phyloP scores from a whole-genome alignment of 306 rosid genomes.

The Cicer arietinum region DNA sequence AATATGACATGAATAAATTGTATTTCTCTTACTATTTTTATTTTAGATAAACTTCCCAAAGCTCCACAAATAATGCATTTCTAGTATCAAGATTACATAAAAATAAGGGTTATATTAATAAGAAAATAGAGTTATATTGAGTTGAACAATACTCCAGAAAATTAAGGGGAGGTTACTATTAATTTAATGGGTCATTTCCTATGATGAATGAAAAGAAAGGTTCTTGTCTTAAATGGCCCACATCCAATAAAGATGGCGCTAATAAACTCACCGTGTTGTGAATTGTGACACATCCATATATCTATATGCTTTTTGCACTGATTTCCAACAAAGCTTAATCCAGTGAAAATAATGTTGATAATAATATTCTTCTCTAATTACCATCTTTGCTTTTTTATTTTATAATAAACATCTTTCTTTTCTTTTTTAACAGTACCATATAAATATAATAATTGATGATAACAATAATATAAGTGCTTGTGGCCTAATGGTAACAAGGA shows the following conservation, averaged over 20 bases:
- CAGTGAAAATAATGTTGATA: conserved; percentile 29
- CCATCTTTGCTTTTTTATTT: background rate
- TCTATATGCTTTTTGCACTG: conserved; percentile 16
- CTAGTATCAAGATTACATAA: no score
- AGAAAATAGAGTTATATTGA: no score
- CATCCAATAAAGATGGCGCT: conserved; percentile 23
- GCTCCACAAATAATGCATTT: no score
- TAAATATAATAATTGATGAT: no score
- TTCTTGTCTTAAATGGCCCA: conserved; percentile 32
- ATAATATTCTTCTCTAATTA: conserved; percentile 33
- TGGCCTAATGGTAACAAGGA: conserved; percentile 25
- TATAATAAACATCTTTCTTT: no score
- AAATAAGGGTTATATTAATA: no score
- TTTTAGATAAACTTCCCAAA: no score
- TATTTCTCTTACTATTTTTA: no score
- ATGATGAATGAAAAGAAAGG: conserved; percentile 44
- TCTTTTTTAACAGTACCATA: no score
- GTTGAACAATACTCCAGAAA: no score
- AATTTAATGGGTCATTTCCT: conserved; percentile 27
- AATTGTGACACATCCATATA: conserved; percentile 36
- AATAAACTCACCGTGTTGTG: conserved; percentile 16
- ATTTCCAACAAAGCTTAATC: conserved; percentile 46
- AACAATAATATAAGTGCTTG: background rate
- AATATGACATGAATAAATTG: no score
- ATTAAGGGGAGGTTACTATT: no score